Evolutionary conservation across 192 early-diverging fungal species (phyloP), one percentile per base, ranked within the genome.

Genomic region (Backusella sp.): DNA sequence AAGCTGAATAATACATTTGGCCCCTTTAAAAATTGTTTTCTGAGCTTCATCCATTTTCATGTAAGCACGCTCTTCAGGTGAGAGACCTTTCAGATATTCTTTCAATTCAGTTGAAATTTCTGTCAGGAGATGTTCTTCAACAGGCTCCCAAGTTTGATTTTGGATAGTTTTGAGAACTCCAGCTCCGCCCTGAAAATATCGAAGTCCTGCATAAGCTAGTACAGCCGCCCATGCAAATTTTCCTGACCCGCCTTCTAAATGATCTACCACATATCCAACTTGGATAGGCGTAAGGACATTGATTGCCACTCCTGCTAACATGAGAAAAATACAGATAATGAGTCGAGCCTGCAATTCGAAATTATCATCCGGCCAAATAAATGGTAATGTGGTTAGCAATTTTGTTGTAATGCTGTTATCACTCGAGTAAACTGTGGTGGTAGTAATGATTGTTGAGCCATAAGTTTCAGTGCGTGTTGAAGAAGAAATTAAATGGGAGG

Each of bases 1-100:
- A 12, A 99, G 83, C 6, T 91, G 91, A 0, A 93, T 88, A 3
- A 96, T 90, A 14, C 88, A 87, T 59, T 81, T 83, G 0, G 90
- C 91, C 46, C 94, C 94, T 8, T 92, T 86, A 72, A 94, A 91
- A 88, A 94, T 88, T 28, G 97, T 95, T 6, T 96, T 91, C 26
- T 98, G 90, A 8, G 97, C 89, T 79, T 98, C 95, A 68, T 94
- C 95, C 0, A 96, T 98, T 77, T 98, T 97, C 73, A 96, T 90
- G 75, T 93, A 92, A 49, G 97, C 87, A 73, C 98, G 96, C 80
- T 94, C 98, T 37, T 93, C 88, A n/a, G 97, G 86, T 14, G 95
- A 95, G 35, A 99, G 90, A 19, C 80, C 87, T 78, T 96, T 95
- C 72, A 97, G 77, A 74, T 99, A 97, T 36, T 89, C 84, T 53